phyloP scores from a whole-genome alignment of 2,329 filamentous ascomycete species.

The Fusarium haematococcum region DNA sequence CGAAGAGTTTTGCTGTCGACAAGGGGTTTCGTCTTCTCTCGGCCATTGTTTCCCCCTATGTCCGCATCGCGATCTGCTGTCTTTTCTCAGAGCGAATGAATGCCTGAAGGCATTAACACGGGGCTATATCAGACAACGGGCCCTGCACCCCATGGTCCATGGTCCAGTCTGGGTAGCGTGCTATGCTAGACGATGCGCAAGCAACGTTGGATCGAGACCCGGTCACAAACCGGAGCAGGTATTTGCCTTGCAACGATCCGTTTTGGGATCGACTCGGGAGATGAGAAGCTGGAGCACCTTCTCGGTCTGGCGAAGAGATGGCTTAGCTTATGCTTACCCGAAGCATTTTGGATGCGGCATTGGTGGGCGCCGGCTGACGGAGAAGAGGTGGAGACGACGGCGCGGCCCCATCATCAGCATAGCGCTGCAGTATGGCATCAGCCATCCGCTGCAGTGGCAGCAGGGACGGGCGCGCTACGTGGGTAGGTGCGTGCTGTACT shows the following conservation, averaged over 20 bases:
- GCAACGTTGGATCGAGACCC: conserved; percentile 24
- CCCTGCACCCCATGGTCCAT: conserved; percentile 22
- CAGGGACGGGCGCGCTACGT: conserved; percentile 23
- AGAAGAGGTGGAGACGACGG: conserved; percentile 40
- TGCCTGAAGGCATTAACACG: conserved; percentile 36
- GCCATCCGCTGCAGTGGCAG: conserved; percentile 26
- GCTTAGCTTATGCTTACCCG: conserved; percentile 46
- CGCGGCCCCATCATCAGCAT: conserved; percentile 37
- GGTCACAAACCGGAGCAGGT: conserved; percentile 35
- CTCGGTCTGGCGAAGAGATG: conserved; percentile 34
- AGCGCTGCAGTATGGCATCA: conserved; percentile 33
- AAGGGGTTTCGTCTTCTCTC: conserved; percentile 27
- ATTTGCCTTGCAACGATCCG: conserved; percentile 18
- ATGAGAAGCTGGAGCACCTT: conserved; percentile 38
- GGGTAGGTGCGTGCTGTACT: background rate
- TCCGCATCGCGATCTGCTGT: conserved; percentile 13
- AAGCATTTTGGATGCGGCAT: conserved; percentile 40
- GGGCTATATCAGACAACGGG: conserved; percentile 28
- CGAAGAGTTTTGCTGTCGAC: conserved; percentile 44
- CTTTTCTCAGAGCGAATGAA: conserved; percentile 1
- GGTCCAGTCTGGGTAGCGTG: conserved; percentile 3
- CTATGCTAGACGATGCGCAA: conserved; percentile 11
- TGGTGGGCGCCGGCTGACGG: conserved; percentile 37
- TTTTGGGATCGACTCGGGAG: conserved; percentile 40
- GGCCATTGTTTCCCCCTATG: conserved; percentile 17